Base-by-base conservation (phyloP, 2,329 filamentous ascomycete genomes). In the Apiospora saccharicola region DNA sequence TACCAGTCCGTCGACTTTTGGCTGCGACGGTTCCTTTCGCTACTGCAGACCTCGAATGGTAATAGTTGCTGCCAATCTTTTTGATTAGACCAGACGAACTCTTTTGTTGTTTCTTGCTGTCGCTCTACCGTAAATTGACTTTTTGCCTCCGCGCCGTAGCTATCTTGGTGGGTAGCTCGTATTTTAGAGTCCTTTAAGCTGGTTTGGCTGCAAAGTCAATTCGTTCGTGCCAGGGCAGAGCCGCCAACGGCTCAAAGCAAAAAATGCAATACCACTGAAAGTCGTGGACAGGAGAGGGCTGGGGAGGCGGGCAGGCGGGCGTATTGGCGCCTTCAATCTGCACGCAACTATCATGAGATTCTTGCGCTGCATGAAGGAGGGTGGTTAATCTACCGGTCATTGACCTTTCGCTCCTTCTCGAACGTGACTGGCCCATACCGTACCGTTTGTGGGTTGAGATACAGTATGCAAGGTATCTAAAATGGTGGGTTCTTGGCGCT, bases 121-220 rank as follows among this genome's bases (percentile, higher is more conserved):
- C n/a, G 57, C 34, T 64, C 30, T 64, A 64, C 57, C 57, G 57
- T 24, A 64, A 64, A 19, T 64, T 61, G 53, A 37, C 57, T 41
- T 64, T 64, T 64, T 41, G 34, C 57, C 34, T 64, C n/a, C 34
- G 57, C 57, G 34, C 34, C 19, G 57, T 64, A 64, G 30, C 30
- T 19, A 61, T 22, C 5, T 41, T 41, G 7, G 57, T 64, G 57
- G 57, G 34, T 64, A 37, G 30, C 34, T 41, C 57, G 57, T 37
- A 64, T 64, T 64, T 61, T 61, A 61, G 53, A 61, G 53, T 8
- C 3, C 26, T 30, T 34, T 14, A n/a, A 64, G 7, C 19, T 64
- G 30, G 57, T 24, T 24, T n/a, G 57, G 57, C 34, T 41, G 57
- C 57, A 24, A n/a, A 64, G 57, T 41, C 57, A 64, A 64, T 64